Evolutionary conservation across 805 yeast species (phyloP).

Genomic region (Nakazawaea wickerhamii): DNA sequence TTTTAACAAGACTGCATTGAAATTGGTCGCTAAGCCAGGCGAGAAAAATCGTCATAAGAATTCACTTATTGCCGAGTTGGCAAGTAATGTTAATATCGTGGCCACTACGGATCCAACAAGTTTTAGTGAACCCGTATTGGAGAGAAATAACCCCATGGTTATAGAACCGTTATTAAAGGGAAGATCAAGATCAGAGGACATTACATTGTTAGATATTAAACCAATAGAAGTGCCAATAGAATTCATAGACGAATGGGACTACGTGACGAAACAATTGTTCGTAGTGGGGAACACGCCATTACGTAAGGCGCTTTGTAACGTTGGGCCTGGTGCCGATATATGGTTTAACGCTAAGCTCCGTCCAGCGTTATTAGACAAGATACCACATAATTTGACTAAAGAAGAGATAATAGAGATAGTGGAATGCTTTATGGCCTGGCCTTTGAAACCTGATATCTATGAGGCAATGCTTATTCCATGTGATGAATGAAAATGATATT

Average conservation of each 20-base stretch:
- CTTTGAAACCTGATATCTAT: constrained; percentile 66
- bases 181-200: constrained; percentile 26
- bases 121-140: constrained; percentile 19
- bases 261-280: constrained; percentile 57
- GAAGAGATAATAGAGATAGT: constrained; percentile 53
- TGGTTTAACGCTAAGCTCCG: constrained; percentile 35
- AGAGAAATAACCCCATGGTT: constrained; percentile 25
- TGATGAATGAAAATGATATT: constrained; percentile 1
- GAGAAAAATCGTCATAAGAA: constrained; percentile 52
- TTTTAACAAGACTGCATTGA: constrained; percentile 52
- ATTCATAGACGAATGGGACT: constrained; percentile 56
- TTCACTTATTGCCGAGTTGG: constrained; percentile 59
- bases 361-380: constrained; percentile 34
- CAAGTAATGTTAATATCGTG: constrained; percentile 50
- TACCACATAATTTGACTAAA: constrained; percentile 42
- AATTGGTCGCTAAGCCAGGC: constrained; percentile 54
- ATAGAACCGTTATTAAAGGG: constrained; percentile 25
- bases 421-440: constrained; percentile 63
- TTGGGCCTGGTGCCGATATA: constrained; percentile 81
- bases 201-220: constrained; percentile 27
- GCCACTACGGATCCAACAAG: constrained; percentile 32
- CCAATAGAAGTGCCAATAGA: constrained; percentile 16
- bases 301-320: constrained; percentile 37
- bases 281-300: constrained; percentile 41
- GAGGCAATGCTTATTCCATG: constrained; percentile 2